These are phyloP conservation scores for Kodamaea sp. DNA, from an alignment of 1,139 yeast species.

Conservation along the genomic window DNA sequence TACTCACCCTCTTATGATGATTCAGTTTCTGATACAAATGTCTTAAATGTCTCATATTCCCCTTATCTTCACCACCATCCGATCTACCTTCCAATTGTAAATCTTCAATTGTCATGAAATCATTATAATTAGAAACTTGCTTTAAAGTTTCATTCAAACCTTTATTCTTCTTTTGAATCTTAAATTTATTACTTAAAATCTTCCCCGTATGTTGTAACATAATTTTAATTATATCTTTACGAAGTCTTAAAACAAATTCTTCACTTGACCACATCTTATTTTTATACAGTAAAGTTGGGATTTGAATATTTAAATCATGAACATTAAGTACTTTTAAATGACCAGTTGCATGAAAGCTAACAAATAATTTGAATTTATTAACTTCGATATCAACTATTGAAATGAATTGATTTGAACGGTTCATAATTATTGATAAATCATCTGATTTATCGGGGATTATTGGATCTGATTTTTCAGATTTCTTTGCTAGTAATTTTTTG, in stretches of 20 bases:
- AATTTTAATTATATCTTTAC: conserved; percentile 64
- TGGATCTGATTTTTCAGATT: not conserved
- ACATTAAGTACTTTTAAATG: conserved; percentile 66
- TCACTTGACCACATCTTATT: conserved; percentile 78
- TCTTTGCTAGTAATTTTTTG: conserved; percentile 8
- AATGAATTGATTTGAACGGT: conserved; percentile 63
- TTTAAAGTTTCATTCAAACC: conserved; percentile 36
- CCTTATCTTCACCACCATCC: conserved; percentile 19
- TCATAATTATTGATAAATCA: conserved; percentile 55
- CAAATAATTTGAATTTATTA: conserved; percentile 48
- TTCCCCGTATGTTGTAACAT: conserved; percentile 76
- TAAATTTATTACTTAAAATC: conserved; percentile 73
- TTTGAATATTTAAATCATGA: conserved; percentile 57
- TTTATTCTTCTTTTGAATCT: conserved; percentile 36
- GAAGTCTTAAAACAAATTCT: conserved; percentile 61
- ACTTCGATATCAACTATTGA: conserved; percentile 61
- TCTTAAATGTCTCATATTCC: conserved; percentile 3
- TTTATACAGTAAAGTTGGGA: conserved; percentile 62
- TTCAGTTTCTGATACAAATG: conserved; percentile 5
- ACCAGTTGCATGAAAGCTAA: conserved; percentile 78
- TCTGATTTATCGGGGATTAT: conserved; percentile 19
- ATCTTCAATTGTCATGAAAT: conserved; percentile 39
- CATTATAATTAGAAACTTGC: conserved; percentile 41
- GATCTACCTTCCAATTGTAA: conserved; percentile 32
- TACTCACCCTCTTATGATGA: not conserved